Percentiles rank a stretch among this genome's conserved stretches.
Evolutionary conservation across 176 grass and related monocot genomes (phyloP).

Genomic region (Aegilops umbellulata): DNA sequence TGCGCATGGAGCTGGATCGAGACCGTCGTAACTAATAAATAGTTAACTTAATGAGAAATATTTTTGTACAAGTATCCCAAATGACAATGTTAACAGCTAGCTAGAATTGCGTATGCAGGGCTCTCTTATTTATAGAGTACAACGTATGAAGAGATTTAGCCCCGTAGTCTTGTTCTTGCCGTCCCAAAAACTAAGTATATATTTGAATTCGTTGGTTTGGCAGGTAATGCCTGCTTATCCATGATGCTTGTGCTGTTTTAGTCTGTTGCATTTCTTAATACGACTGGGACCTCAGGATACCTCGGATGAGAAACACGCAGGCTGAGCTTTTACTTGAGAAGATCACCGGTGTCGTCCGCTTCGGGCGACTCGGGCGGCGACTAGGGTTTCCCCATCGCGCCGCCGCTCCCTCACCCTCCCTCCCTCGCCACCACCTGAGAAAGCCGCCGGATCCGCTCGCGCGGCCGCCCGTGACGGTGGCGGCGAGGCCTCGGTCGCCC

Average conservation of each 20-base stretch:
- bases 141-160: not conserved
- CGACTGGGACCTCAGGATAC: not conserved
- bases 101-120: constrained; percentile 19
- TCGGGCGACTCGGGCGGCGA: no score
- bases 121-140: not conserved
- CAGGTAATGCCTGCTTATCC: not conserved
- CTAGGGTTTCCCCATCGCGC: no score
- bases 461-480: no score
- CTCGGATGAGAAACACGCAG: not conserved
- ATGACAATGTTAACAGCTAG: constrained; percentile 4
- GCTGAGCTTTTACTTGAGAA: no score
- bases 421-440: no score
- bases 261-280: not conserved
- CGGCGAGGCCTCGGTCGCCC: no score
- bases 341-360: no score
- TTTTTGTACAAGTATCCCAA: not conserved
- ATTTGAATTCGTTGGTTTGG: constrained; percentile 19
- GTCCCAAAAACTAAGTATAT: not conserved
- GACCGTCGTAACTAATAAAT: no score
- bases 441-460: no score
- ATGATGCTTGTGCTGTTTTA: not conserved
- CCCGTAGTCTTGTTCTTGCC: not conserved
- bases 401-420: no score
- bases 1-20: not conserved
- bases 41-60: no score